A percentile compares a stretch with the other conserved stretches of the same genome.
These are phyloP conservation scores for Zoysia japonica DNA, from an alignment of 176 grass and related monocot genomes.

Conservation along the genomic window DNA sequence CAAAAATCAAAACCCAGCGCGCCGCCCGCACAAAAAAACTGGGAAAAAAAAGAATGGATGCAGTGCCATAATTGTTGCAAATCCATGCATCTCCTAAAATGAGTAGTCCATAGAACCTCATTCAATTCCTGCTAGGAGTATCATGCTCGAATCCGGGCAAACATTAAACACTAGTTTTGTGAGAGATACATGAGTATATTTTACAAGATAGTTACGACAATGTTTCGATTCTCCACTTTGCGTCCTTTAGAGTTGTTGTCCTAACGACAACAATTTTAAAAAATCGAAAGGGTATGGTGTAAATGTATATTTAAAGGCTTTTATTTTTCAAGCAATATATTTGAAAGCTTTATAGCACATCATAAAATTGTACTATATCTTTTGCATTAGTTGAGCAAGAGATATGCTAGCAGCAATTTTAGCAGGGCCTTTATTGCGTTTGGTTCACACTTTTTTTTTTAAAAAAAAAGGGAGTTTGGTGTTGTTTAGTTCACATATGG, in stretches of 20 bases:
- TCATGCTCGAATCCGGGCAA: neutral
- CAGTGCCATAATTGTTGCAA: neutral
- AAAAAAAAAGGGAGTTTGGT: no score
- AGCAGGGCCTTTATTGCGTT: no score
- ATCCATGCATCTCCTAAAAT: neutral
- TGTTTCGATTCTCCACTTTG: no score
- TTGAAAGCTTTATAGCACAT: neutral
- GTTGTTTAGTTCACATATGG: no score
- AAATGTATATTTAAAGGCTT: no score
- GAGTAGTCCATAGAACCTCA: neutral
- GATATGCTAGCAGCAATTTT: neutral
- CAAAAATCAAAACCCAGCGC: neutral
- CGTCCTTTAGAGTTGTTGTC: no score
- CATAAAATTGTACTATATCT: neutral
- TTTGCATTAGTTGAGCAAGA: neutral
- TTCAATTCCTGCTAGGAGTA: slow-evolving; percentile 15
- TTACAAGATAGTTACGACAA: neutral
- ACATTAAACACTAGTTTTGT: slow-evolving; percentile 1
- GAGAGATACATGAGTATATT: neutral
- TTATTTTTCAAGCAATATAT: no score
- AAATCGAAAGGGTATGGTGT: no score
- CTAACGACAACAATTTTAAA: no score
- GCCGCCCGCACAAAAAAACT: neutral
- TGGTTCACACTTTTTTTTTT: no score
- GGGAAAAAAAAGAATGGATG: slow-evolving; percentile 2